Evolutionary conservation across 495 filamentous ascomycete species (phyloP).

Genomic region (Neurospora sp.): DNA sequence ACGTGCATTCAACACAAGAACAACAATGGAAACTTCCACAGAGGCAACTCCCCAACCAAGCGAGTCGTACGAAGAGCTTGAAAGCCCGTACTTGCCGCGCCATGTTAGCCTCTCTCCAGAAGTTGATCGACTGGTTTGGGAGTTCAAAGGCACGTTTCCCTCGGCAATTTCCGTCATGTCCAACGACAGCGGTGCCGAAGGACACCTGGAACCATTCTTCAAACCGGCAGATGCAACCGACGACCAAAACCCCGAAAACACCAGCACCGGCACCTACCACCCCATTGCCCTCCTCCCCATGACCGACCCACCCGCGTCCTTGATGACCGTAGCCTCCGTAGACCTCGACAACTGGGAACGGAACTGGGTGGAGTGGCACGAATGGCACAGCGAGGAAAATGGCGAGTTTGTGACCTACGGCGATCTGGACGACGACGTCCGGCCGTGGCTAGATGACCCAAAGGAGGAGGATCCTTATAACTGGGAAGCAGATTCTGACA

Average conservation of each 20-base stretch:
- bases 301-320: constrained; percentile 16
- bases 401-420: constrained; percentile 10
- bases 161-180: constrained; percentile 15
- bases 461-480: constrained; percentile 6
- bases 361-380: constrained; percentile 9
- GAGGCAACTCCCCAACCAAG: background rate
- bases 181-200: constrained; percentile 1
- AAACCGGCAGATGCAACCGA: background rate
- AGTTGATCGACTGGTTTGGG: constrained; percentile 14
- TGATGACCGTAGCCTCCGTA: constrained; percentile 2
- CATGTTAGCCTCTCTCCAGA: constrained; percentile 7
- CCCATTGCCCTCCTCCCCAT: constrained; percentile 9
- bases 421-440: constrained; percentile 12
- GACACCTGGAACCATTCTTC: constrained; percentile 12
- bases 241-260: background rate
- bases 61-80: constrained; percentile 9
- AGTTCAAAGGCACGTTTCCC: constrained; percentile 14
- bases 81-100: background rate
- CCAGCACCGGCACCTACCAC: constrained; percentile 11
- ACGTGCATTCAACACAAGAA: background rate
- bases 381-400: constrained; percentile 2
- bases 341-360: constrained; percentile 14
- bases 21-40: background rate
- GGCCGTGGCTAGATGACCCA: background rate
- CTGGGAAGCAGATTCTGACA: constrained; percentile 11